Base-by-base conservation (phyloP, 176 grass and related monocot species). In the Tuctoria greenei region DNA sequence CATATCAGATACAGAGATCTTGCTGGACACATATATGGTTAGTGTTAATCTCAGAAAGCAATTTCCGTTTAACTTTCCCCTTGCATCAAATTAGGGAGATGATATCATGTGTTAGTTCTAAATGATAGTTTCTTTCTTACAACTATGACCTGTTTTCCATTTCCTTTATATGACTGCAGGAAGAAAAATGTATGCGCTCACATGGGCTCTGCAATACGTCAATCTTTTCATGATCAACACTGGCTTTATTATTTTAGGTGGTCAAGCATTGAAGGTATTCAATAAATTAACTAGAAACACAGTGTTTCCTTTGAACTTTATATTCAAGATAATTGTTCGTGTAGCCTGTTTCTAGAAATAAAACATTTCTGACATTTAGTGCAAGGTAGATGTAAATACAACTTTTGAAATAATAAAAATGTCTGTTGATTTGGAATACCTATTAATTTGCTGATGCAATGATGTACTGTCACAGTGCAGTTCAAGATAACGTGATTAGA, bases 1-100 rank as follows among this genome's bases (percentile, higher is more conserved):
- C 95, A 94, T 73, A 98, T 98, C 41, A 86, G 95, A 90, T 98
- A 98, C 91, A 90, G 95, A 82, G 95, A 98, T 84, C 95, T 98
- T 43, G 89, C 95, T 73, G 91, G 91, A 51, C 79, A 90, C 71
- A 94, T 98, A 44, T 98, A 98, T 74, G 95, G 95, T 98, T 10
- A 77, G 74, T 72, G 18, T 37, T 37, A 1, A 20, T 12, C 51
- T 51, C 63, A 8, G 4, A 3, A 17, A 51, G 15, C 12, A 74
- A 26, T 67, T 79, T 40, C 24, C 70, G 69, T 42, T 40, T 42
- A 69, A 8, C 23, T 23, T 78, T 38, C 18, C 35, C 15, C 6
- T n/a, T 67, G 0, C 28, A 41, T 45, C n/a, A 13, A 41, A 64
- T 6, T 14, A 66, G 7, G 35, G 23, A 28, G 25, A 41, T 64